Conservation (phyloP, 2,329 filamentous ascomycete species). For the Penicillium sp. region DNA sequence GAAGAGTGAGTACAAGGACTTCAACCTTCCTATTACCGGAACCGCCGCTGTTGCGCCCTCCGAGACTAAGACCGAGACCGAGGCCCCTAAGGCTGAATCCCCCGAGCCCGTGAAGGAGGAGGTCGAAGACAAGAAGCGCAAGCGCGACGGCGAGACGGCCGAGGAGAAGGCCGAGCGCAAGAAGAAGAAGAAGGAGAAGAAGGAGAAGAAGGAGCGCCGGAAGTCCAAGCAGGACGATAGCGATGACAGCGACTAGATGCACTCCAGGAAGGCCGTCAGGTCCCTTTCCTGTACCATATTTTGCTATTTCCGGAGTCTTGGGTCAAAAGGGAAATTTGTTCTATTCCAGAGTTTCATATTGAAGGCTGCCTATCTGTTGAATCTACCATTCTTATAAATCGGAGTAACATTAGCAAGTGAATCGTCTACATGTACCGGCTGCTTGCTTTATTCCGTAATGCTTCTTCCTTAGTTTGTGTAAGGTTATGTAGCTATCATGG, state of each 20-base stretch:
- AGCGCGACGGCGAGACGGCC: conserved; percentile 55
- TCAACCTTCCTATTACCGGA: conserved; percentile 53
- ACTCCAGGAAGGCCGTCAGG: conserved; percentile 26
- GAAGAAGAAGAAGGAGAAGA: conserved; percentile 53
- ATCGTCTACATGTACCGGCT: not conserved
- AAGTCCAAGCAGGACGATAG: conserved; percentile 80
- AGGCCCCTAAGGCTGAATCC: conserved; percentile 17
- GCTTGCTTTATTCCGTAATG: not conserved
- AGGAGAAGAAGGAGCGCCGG: conserved; percentile 65
- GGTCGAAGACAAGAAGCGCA: conserved; percentile 51
- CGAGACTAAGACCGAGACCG: conserved; percentile 22
- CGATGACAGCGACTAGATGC: conserved; percentile 43
- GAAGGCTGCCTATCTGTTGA: conserved; percentile 18
- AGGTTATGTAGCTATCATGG: too few relatives aligned
- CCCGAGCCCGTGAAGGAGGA: conserved; percentile 39
- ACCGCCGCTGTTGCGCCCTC: conserved; percentile 45
- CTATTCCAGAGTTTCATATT: conserved; percentile 27
- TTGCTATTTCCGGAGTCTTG: conserved; percentile 39
- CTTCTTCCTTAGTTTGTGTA: not conserved
- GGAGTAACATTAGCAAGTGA: not conserved
- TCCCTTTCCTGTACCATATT: conserved; percentile 43
- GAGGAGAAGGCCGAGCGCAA: conserved; percentile 51
- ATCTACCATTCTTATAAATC: conserved; percentile 7
- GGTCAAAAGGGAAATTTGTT: conserved; percentile 37
- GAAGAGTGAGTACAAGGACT: conserved; percentile 92